Percentiles rank a stretch among this genome's conserved stretches.
phyloP scores from a whole-genome alignment of 371 early-diverging fungal species.

The Haplosporangium sp. region DNA sequence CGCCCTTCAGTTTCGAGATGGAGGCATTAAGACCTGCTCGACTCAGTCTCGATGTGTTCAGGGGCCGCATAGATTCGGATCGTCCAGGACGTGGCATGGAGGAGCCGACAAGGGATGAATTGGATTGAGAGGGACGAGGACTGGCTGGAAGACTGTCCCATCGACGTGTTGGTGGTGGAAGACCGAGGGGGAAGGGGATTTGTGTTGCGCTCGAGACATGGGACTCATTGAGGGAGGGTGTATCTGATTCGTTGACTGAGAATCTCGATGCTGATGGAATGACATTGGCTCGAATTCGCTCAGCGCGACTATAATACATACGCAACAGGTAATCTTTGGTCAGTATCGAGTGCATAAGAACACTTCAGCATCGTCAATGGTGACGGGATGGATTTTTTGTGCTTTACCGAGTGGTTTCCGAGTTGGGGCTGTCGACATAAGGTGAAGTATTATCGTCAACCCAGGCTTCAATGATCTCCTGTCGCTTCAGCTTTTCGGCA shows the following conservation, averaged over 20 bases:
- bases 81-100: constrained; percentile 41
- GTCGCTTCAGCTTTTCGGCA: constrained; percentile 51
- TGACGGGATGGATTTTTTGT: not conserved
- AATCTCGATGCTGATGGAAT: constrained; percentile 29
- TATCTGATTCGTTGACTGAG: constrained; percentile 20
- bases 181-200: constrained; percentile 52
- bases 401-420: constrained; percentile 45
- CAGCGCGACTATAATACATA: constrained; percentile 25
- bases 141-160: constrained; percentile 38
- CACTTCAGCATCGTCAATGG: too few species aligned
- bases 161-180: constrained; percentile 43
- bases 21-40: constrained; percentile 45
- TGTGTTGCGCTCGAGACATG: constrained; percentile 41
- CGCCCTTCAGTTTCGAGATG: constrained; percentile 39
- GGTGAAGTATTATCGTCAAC: constrained; percentile 54
- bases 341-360: too few species aligned
- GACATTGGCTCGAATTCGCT: constrained; percentile 53
- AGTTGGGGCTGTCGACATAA: constrained; percentile 53
- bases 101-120: constrained; percentile 23
- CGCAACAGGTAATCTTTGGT: not conserved
- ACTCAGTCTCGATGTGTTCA: constrained; percentile 23
- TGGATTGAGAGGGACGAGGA: constrained; percentile 23
- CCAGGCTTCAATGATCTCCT: constrained; percentile 54
- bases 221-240: constrained; percentile 34
- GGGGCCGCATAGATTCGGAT: constrained; percentile 16